Evolutionary conservation across 108 stramenopile species (phyloP).

Genomic region (Conticribra guillardii): DNA sequence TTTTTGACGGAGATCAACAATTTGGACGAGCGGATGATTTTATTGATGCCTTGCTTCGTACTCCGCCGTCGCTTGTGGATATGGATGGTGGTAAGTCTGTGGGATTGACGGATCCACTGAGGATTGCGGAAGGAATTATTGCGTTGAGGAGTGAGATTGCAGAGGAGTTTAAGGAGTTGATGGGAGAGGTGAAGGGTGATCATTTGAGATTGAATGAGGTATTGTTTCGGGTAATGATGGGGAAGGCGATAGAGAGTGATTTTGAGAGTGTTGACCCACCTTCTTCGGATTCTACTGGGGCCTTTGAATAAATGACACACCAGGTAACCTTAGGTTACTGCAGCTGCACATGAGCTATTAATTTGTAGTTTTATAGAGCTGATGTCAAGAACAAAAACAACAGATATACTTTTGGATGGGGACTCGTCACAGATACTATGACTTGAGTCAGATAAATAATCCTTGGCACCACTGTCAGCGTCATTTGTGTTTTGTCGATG

Average conservation of each 20-base stretch:
- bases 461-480: too few relatives aligned
- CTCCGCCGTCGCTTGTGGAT: slow-evolving; percentile 59
- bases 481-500: too few relatives aligned
- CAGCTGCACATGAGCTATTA: too few relatives aligned
- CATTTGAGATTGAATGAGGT: slow-evolving; percentile 53
- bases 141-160: slow-evolving; percentile 60
- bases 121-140: slow-evolving; percentile 71
- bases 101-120: slow-evolving; percentile 59
- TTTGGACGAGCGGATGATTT: slow-evolving; percentile 67
- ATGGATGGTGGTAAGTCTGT: slow-evolving; percentile 26
- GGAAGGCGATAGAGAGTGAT: slow-evolving; percentile 33
- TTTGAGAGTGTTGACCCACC: slow-evolving; percentile 4
- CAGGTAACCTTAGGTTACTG: too few relatives aligned
- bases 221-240: slow-evolving; percentile 42
- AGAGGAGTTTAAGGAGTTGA: slow-evolving; percentile 65
- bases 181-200: slow-evolving; percentile 62
- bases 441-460: too few relatives aligned
- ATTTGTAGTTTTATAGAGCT: too few relatives aligned
- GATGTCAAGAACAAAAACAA: too few relatives aligned
- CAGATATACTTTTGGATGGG: too few relatives aligned
- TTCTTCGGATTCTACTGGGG: not conserved
- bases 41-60: slow-evolving; percentile 73
- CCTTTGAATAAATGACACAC: slow-evolving; percentile 7
- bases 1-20: slow-evolving; percentile 76
- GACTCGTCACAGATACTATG: too few relatives aligned